phyloP scores from a whole-genome alignment of 1,284 basidiomycete genomes.

The Tetrapyrgos nigripes region DNA sequence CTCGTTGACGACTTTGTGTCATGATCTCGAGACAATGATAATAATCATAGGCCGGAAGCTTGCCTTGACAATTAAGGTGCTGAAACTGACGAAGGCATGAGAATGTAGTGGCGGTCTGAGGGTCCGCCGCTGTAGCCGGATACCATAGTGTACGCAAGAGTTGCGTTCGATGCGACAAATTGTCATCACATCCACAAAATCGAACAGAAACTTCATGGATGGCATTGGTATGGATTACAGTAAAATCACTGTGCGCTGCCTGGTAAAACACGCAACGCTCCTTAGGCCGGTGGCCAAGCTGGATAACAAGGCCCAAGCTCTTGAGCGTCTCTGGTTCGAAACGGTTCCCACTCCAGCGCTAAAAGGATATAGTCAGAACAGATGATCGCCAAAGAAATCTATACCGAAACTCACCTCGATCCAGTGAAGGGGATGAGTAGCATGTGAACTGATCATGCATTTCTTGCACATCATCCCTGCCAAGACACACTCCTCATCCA shows the following conservation, averaged over 20 bases:
- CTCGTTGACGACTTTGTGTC: slow-evolving; percentile 4
- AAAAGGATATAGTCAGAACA: neutral
- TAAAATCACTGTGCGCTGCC: slow-evolving; percentile 1
- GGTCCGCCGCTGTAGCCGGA: slow-evolving; percentile 8
- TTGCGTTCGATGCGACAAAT: neutral
- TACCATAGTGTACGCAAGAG: slow-evolving; percentile 3
- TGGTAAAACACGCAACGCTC: neutral
- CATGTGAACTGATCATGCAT: neutral
- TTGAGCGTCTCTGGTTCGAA: neutral
- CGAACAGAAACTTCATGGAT: slow-evolving; percentile 8
- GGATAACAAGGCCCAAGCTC: neutral
- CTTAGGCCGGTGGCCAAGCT: slow-evolving; percentile 16
- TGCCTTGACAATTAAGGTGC: slow-evolving; percentile 15
- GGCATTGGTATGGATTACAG: slow-evolving; percentile 9
- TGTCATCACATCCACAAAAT: slow-evolving; percentile 11
- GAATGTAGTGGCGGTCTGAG: slow-evolving; percentile 14
- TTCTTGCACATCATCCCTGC: neutral
- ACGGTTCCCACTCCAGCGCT: slow-evolving; percentile 4
- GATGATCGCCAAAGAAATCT: neutral
- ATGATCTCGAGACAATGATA: slow-evolving; percentile 15
- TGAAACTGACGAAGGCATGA: slow-evolving; percentile 18
- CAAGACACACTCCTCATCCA: neutral
- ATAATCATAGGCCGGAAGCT: slow-evolving; percentile 15
- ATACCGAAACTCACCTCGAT: neutral
- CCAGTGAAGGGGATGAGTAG: neutral